These are phyloP conservation scores for Zymoseptoria tritici DNA, from an alignment of 2,329 filamentous ascomycete species.

Conservation along the genomic window DNA sequence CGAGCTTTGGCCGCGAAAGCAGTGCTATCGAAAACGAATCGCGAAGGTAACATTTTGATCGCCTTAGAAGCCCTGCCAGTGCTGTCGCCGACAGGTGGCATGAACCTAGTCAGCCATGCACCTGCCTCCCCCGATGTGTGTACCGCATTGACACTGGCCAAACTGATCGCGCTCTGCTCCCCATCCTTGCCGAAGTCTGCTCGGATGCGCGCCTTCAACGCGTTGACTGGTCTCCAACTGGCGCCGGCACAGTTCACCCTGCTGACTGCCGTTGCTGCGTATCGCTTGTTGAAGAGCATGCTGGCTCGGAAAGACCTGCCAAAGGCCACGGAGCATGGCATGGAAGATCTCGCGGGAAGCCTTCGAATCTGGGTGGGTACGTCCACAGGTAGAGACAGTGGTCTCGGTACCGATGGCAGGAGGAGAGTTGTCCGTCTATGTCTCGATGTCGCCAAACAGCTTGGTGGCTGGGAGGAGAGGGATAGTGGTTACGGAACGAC, in stretches of 20 bases:
- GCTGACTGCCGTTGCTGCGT: conserved; percentile 40
- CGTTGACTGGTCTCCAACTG: conserved; percentile 36
- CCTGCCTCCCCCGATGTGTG: conserved; percentile 51
- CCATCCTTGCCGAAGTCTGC: conserved; percentile 22
- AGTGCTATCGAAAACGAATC: conserved; percentile 48
- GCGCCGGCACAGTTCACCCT: conserved; percentile 35
- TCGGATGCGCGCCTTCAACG: conserved; percentile 32
- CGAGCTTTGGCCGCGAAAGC: conserved; percentile 53
- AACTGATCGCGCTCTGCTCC: conserved; percentile 45
- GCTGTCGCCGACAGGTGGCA: conserved; percentile 21
- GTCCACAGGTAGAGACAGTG: conserved; percentile 34
- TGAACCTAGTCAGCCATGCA: conserved; percentile 46
- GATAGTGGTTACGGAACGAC: conserved; percentile 24
- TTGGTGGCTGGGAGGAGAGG: conserved; percentile 30
- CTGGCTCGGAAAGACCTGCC: conserved; percentile 21
- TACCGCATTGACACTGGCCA: conserved; percentile 52
- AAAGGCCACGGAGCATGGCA: conserved; percentile 29
- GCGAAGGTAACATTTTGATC: conserved; percentile 44
- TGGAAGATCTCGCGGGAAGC: conserved; percentile 38
- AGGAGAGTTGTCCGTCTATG: conserved; percentile 35
- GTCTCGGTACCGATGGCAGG: conserved; percentile 33
- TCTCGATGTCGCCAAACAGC: conserved; percentile 36
- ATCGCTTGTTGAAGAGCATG: conserved; percentile 35
- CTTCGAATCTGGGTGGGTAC: conserved; percentile 43
- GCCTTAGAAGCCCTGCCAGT: conserved; percentile 48